A percentile compares a stretch with the other conserved stretches of the same genome.
Evolutionary conservation across 2,329 filamentous ascomycete species (phyloP).

Genomic region (Westerdykella ornata): DNA sequence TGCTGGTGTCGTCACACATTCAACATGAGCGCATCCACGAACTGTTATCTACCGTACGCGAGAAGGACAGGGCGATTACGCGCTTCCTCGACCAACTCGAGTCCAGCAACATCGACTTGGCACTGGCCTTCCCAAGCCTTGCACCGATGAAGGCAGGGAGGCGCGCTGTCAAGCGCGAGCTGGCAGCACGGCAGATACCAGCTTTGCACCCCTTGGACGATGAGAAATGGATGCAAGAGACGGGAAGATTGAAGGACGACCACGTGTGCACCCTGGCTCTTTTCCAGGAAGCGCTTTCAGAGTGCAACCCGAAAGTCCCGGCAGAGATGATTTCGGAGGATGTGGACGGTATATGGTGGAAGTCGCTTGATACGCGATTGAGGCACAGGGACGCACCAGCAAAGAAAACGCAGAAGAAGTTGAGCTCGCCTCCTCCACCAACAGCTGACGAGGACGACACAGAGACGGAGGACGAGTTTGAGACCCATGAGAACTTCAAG

Average conservation of each 20-base stretch:
- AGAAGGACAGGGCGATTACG: slow-evolving; percentile 54
- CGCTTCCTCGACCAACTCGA: slow-evolving; percentile 56
- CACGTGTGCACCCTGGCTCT: slow-evolving; percentile 25
- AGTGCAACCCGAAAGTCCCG: slow-evolving; percentile 24
- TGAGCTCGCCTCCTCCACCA: slow-evolving; percentile 1
- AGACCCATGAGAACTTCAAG: slow-evolving; percentile 30
- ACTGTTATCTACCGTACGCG: slow-evolving; percentile 46
- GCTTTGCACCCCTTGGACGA: slow-evolving; percentile 51
- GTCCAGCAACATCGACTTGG: slow-evolving; percentile 49
- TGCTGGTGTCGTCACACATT: slow-evolving; percentile 45
- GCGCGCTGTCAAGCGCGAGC: slow-evolving; percentile 43
- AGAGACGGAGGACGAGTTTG: slow-evolving; percentile 30
- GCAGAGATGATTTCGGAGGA: slow-evolving; percentile 15
- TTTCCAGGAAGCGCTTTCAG: slow-evolving; percentile 30
- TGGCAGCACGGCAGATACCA: slow-evolving; percentile 49
- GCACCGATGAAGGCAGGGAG: slow-evolving; percentile 42
- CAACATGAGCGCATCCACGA: slow-evolving; percentile 44
- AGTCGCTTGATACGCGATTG: slow-evolving; percentile 7
- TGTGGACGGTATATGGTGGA: slow-evolving; percentile 20
- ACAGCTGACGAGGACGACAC: slow-evolving; percentile 23
- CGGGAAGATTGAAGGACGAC: slow-evolving; percentile 17
- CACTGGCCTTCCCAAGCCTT: slow-evolving; percentile 51
- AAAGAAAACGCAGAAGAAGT: slow-evolving; percentile 2
- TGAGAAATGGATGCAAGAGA: slow-evolving; percentile 38
- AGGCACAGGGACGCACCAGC: slow-evolving; percentile 11